These are phyloP conservation scores for Chamaenerion angustifolium DNA, from an alignment of 345 rosid genomes.

Conservation along the genomic window DNA sequence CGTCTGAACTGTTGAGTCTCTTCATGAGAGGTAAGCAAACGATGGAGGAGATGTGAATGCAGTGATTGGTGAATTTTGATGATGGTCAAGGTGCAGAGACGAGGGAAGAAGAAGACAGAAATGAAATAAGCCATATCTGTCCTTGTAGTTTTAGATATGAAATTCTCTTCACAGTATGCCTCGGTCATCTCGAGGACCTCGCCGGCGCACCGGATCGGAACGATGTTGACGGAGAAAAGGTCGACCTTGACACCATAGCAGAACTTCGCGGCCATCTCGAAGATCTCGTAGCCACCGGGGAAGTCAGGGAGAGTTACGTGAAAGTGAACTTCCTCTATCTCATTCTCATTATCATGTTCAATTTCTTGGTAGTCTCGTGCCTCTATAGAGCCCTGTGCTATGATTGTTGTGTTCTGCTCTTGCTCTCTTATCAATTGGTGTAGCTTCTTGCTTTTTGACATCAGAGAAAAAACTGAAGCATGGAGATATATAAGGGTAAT, in stretches of 20 bases:
- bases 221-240: slow-evolving; percentile 44
- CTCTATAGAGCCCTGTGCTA: not conserved
- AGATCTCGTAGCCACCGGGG: slow-evolving; percentile 82
- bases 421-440: slow-evolving; percentile 61
- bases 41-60: too few relatives aligned
- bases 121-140: too few relatives aligned
- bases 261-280: slow-evolving; percentile 83
- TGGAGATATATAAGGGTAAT: not conserved
- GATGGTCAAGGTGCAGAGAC: too few relatives aligned
- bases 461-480: slow-evolving; percentile 68
- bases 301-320: slow-evolving; percentile 50
- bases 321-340: slow-evolving; percentile 24
- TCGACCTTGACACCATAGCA: slow-evolving; percentile 89
- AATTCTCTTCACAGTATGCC: slow-evolving; percentile 63
- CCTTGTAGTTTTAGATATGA: too few relatives aligned
- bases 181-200: slow-evolving; percentile 85
- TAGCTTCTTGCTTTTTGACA: slow-evolving; percentile 79
- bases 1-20: not conserved
- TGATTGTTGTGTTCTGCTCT: slow-evolving; percentile 25
- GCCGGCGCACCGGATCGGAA: slow-evolving; percentile 81
- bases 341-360: slow-evolving; percentile 13
- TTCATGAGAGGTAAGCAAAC: not conserved
- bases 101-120: too few relatives aligned
- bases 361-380: slow-evolving; percentile 11
- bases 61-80: too few relatives aligned